Percentiles rank a stretch among this genome's conserved stretches.
These are phyloP conservation scores for Mycena galopus DNA, from an alignment of 768 basidiomycete species.

Conservation along the genomic window DNA sequence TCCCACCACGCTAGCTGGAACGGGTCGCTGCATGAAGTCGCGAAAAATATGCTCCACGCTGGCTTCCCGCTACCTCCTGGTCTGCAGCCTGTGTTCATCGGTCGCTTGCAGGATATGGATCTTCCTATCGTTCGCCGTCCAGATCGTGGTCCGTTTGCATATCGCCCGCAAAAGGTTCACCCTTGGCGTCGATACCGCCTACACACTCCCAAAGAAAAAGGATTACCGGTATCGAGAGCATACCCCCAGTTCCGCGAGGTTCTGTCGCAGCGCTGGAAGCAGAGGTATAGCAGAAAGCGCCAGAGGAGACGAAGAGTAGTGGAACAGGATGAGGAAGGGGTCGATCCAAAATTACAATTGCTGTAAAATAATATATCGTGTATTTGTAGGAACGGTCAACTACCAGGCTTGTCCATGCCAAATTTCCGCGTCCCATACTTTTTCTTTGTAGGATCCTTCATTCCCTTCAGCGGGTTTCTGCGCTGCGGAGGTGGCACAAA, in stretches of 20 bases:
- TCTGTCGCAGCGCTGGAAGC: not conserved
- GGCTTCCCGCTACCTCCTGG: conserved; percentile 58
- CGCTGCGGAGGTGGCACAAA: not conserved
- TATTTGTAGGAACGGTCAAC: conserved; percentile 7
- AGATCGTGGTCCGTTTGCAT: conserved; percentile 6
- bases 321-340: not conserved
- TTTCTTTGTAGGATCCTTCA: not conserved
- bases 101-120: conserved; percentile 35
- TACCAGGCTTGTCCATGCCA: not conserved
- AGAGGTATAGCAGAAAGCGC: not conserved
- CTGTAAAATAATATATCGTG: not conserved
- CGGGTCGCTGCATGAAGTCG: conserved; percentile 52
- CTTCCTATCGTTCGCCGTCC: conserved; percentile 4
- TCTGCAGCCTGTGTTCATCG: conserved; percentile 55
- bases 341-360: not conserved
- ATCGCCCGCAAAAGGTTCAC: not conserved
- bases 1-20: conserved; percentile 43
- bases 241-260: conserved; percentile 16
- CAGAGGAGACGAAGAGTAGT: not conserved
- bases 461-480: conserved; percentile 21
- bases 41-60: conserved; percentile 52
- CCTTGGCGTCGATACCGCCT: conserved; percentile 16
- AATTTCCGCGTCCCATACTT: conserved; percentile 7
- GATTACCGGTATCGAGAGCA: conserved; percentile 13
- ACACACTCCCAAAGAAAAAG: conserved; percentile 25